These are phyloP conservation scores for Nemophila menziesii DNA, from an alignment of 257 asterid genomes.

Conservation along the genomic window DNA sequence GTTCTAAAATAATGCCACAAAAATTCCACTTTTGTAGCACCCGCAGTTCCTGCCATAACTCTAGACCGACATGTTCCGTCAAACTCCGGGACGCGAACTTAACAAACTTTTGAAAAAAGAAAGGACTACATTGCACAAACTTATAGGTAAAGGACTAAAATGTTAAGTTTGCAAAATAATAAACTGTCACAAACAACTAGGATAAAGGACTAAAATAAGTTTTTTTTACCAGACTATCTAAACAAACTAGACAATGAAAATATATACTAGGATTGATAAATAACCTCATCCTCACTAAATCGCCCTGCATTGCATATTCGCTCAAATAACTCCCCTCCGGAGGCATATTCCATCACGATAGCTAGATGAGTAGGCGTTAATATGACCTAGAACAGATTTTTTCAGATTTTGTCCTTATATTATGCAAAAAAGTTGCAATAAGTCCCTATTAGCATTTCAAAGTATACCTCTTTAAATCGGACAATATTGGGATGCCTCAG, in stretches of 20 bases:
- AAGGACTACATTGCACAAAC: background rate
- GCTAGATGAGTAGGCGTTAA: slow-evolving; percentile 95
- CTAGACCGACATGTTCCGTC: too few relatives aligned
- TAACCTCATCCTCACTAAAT: slow-evolving; percentile 97
- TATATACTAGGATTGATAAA: slow-evolving; percentile 1
- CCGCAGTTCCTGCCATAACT: too few relatives aligned
- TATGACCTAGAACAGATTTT: slow-evolving; percentile 39
- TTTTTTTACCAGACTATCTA: slow-evolving; percentile 1
- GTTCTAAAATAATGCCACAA: too few relatives aligned
- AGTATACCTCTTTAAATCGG: slow-evolving; percentile 69
- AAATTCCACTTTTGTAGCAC: too few relatives aligned
- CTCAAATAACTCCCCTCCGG: slow-evolving; percentile 96
- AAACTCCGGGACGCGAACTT: too few relatives aligned
- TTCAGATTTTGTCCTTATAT: background rate
- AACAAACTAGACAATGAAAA: too few relatives aligned
- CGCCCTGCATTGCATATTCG: slow-evolving; percentile 97
- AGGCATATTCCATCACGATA: slow-evolving; percentile 96
- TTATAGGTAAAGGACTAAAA: too few relatives aligned
- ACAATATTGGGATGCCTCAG: slow-evolving; percentile 90
- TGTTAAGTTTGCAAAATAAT: too few relatives aligned
- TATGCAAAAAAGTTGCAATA: background rate
- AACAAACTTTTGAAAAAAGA: too few relatives aligned
- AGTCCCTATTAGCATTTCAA: background rate
- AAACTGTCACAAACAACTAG: too few relatives aligned
- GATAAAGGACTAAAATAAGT: too few relatives aligned